These are phyloP conservation scores for Penicillium capsulatum DNA, from an alignment of 2,329 filamentous ascomycete genomes.

Conservation along the genomic window DNA sequence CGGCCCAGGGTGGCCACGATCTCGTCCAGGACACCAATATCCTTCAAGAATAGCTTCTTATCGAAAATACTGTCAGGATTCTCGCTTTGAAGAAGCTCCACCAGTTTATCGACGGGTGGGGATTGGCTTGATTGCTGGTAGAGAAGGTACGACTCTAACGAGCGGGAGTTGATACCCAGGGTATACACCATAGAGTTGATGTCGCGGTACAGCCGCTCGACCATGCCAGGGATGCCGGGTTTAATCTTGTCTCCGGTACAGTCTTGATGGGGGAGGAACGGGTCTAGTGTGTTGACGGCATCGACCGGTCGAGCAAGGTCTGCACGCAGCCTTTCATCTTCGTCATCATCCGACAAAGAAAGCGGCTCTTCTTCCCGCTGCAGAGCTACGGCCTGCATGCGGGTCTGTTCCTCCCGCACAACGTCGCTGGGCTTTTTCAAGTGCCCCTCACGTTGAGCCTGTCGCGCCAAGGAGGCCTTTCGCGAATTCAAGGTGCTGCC, in stretches of 20 bases:
- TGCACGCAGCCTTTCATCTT: conserved; percentile 45
- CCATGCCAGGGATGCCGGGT: conserved; percentile 48
- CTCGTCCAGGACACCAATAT: conserved; percentile 65
- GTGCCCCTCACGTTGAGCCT: conserved; percentile 28
- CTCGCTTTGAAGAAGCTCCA: conserved; percentile 38
- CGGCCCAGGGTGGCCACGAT: conserved; percentile 63
- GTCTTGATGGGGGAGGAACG: conserved; percentile 48
- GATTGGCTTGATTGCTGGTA: conserved; percentile 45
- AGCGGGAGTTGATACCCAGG: conserved; percentile 78
- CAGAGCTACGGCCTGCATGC: conserved; percentile 31
- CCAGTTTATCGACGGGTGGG: conserved; percentile 49
- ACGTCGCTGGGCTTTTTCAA: conserved; percentile 23
- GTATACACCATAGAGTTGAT: conserved; percentile 84
- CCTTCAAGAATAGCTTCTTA: conserved; percentile 67
- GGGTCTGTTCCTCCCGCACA: conserved; percentile 27
- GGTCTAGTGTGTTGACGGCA: conserved; percentile 43
- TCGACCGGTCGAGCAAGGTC: conserved; percentile 44
- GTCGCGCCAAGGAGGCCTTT: conserved; percentile 37
- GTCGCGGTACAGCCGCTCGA: conserved; percentile 49
- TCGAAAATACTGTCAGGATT: conserved; percentile 67
- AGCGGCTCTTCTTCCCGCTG: conserved; percentile 35
- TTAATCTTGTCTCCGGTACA: conserved; percentile 43
- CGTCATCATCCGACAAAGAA: conserved; percentile 44
- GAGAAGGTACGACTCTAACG: conserved; percentile 54
- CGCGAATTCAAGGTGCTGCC: conserved; percentile 39